Evolutionary conservation across 768 basidiomycete species (phyloP), one percentile per base, ranked within the genome.

Genomic region (Phlebiopsis gigantea): DNA sequence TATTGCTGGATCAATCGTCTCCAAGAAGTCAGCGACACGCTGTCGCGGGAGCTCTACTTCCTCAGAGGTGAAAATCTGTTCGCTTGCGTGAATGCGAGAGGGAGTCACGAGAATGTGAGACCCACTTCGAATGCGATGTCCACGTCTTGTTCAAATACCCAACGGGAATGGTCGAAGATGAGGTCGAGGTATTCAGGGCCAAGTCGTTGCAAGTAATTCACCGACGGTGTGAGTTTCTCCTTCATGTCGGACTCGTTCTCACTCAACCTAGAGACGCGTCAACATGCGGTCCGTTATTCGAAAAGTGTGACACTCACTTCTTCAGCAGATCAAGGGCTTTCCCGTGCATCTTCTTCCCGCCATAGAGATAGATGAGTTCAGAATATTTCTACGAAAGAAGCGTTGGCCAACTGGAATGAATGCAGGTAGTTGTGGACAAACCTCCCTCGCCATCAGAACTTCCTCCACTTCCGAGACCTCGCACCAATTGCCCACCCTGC

Each of bases 391-490:
- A 59, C 12, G 9, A 8, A 30, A 21, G 19, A 7, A 2, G 19
- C 14, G 31, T 19, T 15, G 31, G 44, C 19, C 14, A 1, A 29
- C 10, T 31, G 8, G 7, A 4, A 12, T 14, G 30, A 30, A 3
- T 21, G 34, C 2, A 21, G 14, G 4, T 12, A 1, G 29, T n/a
- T n/a, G 14, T 52, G 21, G 24, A 15, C 15, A 28, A 55, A 92
- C 95, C 82, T 88, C 86, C 31, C 88, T 81, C 26, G 81, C 82
- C 56, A 83, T 79, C 52, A 99, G 72, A 58, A 93, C 82, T 66
- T 90, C 93, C 68, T 99, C 94, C 0, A 95, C 91, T 64, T 95
- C 90, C 4, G 84, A 84, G 1, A 98, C 94, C 66, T 98, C 97
- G 70, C 96, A 98, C 93, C 94, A 99, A 70, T 97, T 98, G 2